phyloP scores from a whole-genome alignment of 768 basidiomycete species.

The Hygrophoropsis aurantiaca region DNA sequence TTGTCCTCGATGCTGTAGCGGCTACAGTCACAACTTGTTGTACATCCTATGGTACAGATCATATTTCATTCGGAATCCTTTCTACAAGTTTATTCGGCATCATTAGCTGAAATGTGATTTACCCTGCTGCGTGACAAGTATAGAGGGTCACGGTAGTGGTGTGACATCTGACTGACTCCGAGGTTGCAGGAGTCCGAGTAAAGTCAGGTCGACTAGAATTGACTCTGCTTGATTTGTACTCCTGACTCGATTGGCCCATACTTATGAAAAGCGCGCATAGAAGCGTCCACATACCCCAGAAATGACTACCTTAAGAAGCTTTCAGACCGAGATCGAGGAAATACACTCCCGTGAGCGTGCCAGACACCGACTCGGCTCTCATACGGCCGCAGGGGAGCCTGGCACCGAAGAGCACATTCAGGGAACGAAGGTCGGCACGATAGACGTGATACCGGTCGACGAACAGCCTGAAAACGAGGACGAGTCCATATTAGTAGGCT shows the following conservation, averaged over 20 bases:
- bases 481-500: neutral
- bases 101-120: too few relatives aligned
- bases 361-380: constrained; percentile 52
- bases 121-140: neutral
- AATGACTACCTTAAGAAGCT: constrained; percentile 34
- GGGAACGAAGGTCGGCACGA: constrained; percentile 33
- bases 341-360: constrained; percentile 67
- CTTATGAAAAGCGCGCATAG: neutral
- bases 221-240: neutral
- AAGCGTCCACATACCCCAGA: neutral
- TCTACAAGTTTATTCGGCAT: too few relatives aligned
- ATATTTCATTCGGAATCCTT: too few relatives aligned
- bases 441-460: constrained; percentile 55
- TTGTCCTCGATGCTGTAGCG: too few relatives aligned
- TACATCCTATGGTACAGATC: too few relatives aligned
- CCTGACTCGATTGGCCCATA: too few relatives aligned
- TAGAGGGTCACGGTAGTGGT: neutral
- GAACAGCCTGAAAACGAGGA: constrained; percentile 5
- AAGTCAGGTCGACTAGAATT: too few relatives aligned
- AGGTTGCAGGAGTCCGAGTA: too few relatives aligned
- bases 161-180: neutral
- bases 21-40: too few relatives aligned
- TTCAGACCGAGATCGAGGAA: constrained; percentile 76
- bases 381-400: constrained; percentile 16
- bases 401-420: constrained; percentile 36